Conservation (phyloP, 176 grass and related monocot species). For the Musa schizocarpa region DNA sequence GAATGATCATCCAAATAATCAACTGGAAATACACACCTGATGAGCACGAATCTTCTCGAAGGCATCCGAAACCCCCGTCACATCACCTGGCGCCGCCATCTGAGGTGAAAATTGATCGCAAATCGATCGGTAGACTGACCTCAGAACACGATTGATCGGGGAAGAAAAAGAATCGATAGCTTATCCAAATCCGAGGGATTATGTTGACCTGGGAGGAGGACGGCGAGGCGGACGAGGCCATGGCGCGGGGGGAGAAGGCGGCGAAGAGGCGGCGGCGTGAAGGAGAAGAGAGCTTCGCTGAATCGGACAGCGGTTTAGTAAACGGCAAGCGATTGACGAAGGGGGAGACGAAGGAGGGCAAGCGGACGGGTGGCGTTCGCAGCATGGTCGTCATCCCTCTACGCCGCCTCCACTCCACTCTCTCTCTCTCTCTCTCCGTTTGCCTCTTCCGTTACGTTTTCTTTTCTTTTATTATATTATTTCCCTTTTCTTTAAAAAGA, state of each 20-base stretch:
- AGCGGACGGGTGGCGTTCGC: not conserved
- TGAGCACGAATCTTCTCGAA: slow-evolving; percentile 79
- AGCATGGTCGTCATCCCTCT: not conserved
- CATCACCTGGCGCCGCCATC: slow-evolving; percentile 51
- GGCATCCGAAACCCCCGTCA: slow-evolving; percentile 26
- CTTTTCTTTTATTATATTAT: not conserved
- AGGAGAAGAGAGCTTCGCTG: no score
- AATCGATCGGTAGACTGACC: not conserved
- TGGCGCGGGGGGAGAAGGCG: not conserved
- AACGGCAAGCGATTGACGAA: not conserved
- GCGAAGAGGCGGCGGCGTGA: not conserved
- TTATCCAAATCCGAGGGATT: not conserved
- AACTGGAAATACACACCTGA: slow-evolving; percentile 37
- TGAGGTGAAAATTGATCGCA: not conserved
- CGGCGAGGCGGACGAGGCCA: slow-evolving; percentile 4
- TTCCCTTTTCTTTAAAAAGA: not conserved
- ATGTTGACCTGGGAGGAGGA: slow-evolving; percentile 5
- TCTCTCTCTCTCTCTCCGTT: not conserved
- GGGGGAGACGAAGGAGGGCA: not conserved
- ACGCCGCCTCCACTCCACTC: not conserved
- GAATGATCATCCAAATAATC: not conserved
- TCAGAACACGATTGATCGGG: not conserved
- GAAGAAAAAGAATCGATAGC: not conserved
- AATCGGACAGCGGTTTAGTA: not conserved
- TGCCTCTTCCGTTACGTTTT: not conserved